Evolutionary conservation across 148 eudicot genomes (phyloP).

Genomic region (Suaeda aralocaspica): DNA sequence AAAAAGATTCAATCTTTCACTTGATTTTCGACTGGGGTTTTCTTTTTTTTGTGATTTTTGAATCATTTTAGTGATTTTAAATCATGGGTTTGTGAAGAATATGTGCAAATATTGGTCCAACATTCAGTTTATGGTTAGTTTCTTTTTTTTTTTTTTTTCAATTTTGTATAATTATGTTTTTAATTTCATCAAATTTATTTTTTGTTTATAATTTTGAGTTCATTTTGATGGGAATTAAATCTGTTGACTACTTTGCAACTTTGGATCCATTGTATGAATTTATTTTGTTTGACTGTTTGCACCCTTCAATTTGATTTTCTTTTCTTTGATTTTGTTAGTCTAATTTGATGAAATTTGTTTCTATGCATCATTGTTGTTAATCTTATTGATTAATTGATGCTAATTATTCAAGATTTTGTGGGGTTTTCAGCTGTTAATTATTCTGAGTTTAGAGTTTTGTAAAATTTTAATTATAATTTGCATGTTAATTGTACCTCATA

Average conservation of each 20-base stretch:
- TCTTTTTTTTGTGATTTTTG: neutral
- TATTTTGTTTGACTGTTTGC: neutral
- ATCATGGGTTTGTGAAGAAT: slow-evolving; percentile 26
- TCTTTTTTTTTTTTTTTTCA: neutral
- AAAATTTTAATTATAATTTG: no score
- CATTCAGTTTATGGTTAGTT: slow-evolving; percentile 20
- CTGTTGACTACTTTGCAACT: slow-evolving; percentile 25
- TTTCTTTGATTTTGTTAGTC: neutral
- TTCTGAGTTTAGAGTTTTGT: neutral
- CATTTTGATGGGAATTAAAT: slow-evolving; percentile 18
- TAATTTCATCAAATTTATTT: neutral
- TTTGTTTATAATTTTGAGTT: slow-evolving; percentile 2
- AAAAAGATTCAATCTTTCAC: slow-evolving; percentile 8
- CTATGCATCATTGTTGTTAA: slow-evolving; percentile 2
- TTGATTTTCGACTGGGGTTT: slow-evolving; percentile 21
- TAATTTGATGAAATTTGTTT: neutral
- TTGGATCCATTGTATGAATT: slow-evolving; percentile 19
- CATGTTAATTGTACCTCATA: neutral
- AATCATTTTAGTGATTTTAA: neutral
- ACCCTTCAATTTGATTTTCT: neutral
- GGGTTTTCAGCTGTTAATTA: neutral
- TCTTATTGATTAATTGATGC: neutral
- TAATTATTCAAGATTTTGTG: neutral
- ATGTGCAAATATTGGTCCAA: slow-evolving; percentile 9
- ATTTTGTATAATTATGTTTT: neutral